Evolutionary conservation across 2,329 filamentous ascomycete genomes (phyloP).

Genomic region (Coniochaeta sp.): DNA sequence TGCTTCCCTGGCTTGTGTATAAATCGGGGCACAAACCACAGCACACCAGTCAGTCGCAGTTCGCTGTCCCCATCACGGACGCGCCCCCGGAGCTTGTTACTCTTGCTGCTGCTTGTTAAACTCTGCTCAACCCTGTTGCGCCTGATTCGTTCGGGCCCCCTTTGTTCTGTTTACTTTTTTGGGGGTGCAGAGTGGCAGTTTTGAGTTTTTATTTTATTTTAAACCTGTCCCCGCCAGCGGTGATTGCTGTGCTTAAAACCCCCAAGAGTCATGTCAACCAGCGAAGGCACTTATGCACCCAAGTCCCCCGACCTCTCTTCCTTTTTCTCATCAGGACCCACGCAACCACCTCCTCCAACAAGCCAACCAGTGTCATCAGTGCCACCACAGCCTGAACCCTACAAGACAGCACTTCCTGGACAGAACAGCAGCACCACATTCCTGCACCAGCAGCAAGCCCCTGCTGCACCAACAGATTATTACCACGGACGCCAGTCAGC

Average conservation of each 20-base stretch:
- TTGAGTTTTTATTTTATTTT: not conserved
- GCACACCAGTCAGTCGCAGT: not conserved
- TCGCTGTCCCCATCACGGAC: not conserved
- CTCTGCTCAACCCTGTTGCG: not conserved
- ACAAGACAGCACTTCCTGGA: constrained; percentile 15
- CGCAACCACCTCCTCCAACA: constrained; percentile 16
- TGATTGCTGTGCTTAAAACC: not conserved
- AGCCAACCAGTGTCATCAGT: constrained; percentile 5
- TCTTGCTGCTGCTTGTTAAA: too few species aligned
- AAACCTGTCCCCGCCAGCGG: not conserved
- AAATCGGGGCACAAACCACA: constrained; percentile 3
- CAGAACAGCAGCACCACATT: constrained; percentile 3
- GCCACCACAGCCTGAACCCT: constrained; percentile 15
- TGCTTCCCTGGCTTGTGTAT: not conserved
- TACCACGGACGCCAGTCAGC: constrained; percentile 12
- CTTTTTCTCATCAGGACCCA: constrained; percentile 36
- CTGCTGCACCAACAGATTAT: constrained; percentile 13
- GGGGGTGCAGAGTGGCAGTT: too few species aligned
- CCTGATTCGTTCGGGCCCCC: not conserved
- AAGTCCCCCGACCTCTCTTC: constrained; percentile 54
- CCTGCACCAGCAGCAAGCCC: constrained; percentile 13
- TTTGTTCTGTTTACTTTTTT: constrained; percentile 10
- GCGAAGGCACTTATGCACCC: constrained; percentile 46
- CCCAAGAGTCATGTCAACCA: constrained; percentile 41
- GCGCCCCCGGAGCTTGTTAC: not conserved